Evolutionary conservation across 306 rosid genomes (phyloP).

Genomic region (Mucuna pruriens): DNA sequence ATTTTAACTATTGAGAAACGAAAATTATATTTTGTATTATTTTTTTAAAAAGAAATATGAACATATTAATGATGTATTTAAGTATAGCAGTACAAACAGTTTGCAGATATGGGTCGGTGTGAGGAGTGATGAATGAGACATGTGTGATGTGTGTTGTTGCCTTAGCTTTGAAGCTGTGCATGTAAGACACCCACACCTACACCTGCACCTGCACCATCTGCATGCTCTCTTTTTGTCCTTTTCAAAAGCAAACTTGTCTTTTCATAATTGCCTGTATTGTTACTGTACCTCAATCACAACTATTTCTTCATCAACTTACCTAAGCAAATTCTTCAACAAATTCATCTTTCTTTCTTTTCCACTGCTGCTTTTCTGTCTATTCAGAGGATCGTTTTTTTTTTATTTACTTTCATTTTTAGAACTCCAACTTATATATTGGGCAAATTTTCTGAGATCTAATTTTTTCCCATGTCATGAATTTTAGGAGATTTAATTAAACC

Average conservation of each 20-base stretch:
- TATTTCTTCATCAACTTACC: neutral
- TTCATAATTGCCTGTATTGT: neutral
- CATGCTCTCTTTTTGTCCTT: neutral
- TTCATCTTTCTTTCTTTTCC: neutral
- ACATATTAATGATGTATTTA: too few relatives aligned
- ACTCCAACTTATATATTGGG: too few relatives aligned
- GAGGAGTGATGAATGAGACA: slow-evolving; percentile 6
- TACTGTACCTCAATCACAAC: neutral
- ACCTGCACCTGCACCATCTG: neutral
- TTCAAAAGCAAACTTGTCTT: neutral
- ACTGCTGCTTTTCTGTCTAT: too few relatives aligned
- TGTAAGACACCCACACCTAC: neutral
- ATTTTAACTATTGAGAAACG: too few relatives aligned
- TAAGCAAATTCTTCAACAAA: neutral
- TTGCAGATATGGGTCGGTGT: neutral
- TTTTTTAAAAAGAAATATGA: too few relatives aligned
- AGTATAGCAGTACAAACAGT: too few relatives aligned
- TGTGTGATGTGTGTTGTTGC: neutral
- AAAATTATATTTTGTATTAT: too few relatives aligned
- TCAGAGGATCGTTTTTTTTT: neutral
- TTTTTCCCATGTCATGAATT: too few relatives aligned
- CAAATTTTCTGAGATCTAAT: too few relatives aligned
- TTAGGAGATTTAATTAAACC: neutral
- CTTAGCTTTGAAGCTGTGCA: neutral
- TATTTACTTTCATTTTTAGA: neutral